Evolutionary conservation across 2,329 filamentous ascomycete genomes (phyloP).

Genomic region (Trichoderma afroharzianum): DNA sequence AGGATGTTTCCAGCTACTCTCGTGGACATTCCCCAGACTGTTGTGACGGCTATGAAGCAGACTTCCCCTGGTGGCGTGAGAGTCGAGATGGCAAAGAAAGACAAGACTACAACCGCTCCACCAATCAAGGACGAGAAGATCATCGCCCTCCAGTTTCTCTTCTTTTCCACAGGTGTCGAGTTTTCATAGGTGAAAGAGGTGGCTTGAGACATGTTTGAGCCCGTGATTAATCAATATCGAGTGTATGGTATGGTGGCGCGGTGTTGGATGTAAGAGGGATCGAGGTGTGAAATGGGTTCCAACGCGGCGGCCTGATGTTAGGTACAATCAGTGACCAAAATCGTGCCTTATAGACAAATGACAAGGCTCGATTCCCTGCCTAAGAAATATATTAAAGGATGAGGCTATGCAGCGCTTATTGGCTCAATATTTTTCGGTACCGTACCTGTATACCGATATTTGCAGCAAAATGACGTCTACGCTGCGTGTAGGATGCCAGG

Average conservation of each 20-base stretch:
- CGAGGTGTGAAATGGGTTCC: background rate
- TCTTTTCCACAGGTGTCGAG: background rate
- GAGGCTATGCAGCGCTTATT: background rate
- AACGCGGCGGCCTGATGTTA: background rate
- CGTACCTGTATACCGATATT: background rate
- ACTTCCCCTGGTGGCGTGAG: background rate
- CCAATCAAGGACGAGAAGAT: background rate
- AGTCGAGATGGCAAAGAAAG: background rate
- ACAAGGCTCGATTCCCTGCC: background rate
- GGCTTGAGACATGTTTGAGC: background rate
- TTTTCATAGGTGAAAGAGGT: background rate
- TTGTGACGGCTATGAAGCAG: background rate
- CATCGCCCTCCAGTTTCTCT: background rate
- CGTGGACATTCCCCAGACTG: background rate
- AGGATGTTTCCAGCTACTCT: background rate
- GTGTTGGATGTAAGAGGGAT: background rate
- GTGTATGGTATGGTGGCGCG: background rate
- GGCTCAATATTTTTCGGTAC: background rate
- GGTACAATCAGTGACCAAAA: background rate
- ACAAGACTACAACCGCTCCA: background rate
- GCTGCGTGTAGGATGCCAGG: background rate
- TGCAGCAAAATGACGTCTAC: background rate
- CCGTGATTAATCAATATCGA: background rate
- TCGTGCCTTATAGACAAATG: background rate
- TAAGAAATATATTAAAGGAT: background rate